Evolutionary conservation across 2,329 filamentous ascomycete species (phyloP).

Genomic region (Xylaria sp.): DNA sequence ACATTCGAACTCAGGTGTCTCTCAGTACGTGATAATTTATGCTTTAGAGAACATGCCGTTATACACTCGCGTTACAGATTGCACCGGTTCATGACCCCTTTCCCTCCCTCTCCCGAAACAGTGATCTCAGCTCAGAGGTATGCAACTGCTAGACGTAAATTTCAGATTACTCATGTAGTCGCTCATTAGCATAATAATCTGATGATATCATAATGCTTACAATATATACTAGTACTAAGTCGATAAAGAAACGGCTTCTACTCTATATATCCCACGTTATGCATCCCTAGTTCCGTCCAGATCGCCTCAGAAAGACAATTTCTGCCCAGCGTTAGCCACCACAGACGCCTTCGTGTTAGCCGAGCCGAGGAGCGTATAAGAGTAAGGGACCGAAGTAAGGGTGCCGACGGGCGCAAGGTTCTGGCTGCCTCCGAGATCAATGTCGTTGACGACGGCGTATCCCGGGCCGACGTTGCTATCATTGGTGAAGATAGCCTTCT

Average conservation of each 20-base stretch:
- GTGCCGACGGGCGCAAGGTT: conserved; percentile 55
- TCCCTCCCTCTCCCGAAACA: too few species aligned
- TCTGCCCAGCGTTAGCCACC: conserved; percentile 40
- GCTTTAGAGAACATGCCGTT: too few species aligned
- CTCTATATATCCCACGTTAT: background rate
- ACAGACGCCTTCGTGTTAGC: conserved; percentile 52
- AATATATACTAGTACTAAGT: background rate
- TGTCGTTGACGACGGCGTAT: conserved; percentile 52
- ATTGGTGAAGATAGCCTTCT: conserved; percentile 51
- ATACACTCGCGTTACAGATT: too few species aligned
- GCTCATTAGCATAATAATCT: background rate
- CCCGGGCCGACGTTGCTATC: conserved; percentile 47
- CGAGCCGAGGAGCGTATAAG: conserved; percentile 53
- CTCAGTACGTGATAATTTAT: too few species aligned
- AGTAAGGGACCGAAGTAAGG: conserved; percentile 55
- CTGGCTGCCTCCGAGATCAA: conserved; percentile 54
- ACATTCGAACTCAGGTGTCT: too few species aligned
- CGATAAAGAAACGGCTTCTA: background rate
- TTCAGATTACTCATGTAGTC: background rate
- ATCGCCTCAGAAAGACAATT: conserved; percentile 32
- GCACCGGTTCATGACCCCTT: too few species aligned
- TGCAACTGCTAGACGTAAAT: too few species aligned
- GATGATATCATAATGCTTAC: background rate
- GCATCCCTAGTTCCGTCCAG: background rate
- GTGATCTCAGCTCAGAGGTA: too few species aligned